These are phyloP conservation scores for Marchantia polymorpha DNA, from an alignment of 225 moss, liverwort and hornwort species.

Conservation along the genomic window DNA sequence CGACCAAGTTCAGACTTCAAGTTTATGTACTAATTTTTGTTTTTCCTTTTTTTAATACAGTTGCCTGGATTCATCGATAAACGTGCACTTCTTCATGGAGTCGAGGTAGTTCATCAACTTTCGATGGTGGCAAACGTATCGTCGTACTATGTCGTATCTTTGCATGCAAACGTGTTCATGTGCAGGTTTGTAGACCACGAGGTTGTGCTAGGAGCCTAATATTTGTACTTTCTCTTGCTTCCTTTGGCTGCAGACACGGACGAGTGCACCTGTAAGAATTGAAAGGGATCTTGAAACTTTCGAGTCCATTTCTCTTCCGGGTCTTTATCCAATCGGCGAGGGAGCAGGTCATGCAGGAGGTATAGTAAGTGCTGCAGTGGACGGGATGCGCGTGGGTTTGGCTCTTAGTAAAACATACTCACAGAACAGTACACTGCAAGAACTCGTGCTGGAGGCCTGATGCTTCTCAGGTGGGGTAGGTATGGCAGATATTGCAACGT, in stretches of 20 bases:
- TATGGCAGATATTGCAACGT: not conserved
- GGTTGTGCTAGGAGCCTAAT: not conserved
- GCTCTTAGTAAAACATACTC: conserved; percentile 52
- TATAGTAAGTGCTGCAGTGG: conserved; percentile 96
- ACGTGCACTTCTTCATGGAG: conserved; percentile 82
- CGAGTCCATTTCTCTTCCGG: conserved; percentile 65
- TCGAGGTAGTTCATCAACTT: conserved; percentile 59
- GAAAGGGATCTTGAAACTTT: conserved; percentile 69
- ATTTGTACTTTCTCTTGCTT: not conserved
- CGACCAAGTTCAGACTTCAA: not conserved
- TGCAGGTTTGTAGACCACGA: too few species aligned
- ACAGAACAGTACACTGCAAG: conserved; percentile 4
- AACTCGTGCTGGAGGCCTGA: conserved; percentile 6
- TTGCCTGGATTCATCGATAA: conserved; percentile 83
- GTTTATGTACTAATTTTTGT: not conserved
- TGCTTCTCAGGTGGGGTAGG: not conserved
- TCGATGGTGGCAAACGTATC: not conserved
- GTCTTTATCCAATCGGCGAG: conserved; percentile 87
- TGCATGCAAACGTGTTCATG: too few species aligned
- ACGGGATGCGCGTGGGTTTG: conserved; percentile 84
- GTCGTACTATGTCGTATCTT: not conserved
- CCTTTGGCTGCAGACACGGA: conserved; percentile 61
- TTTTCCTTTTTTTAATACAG: conserved; percentile 33
- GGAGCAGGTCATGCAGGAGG: conserved; percentile 98
- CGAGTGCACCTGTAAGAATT: conserved; percentile 86